Evolutionary conservation across 345 rosid species (phyloP).

Genomic region (Clausena lansium): DNA sequence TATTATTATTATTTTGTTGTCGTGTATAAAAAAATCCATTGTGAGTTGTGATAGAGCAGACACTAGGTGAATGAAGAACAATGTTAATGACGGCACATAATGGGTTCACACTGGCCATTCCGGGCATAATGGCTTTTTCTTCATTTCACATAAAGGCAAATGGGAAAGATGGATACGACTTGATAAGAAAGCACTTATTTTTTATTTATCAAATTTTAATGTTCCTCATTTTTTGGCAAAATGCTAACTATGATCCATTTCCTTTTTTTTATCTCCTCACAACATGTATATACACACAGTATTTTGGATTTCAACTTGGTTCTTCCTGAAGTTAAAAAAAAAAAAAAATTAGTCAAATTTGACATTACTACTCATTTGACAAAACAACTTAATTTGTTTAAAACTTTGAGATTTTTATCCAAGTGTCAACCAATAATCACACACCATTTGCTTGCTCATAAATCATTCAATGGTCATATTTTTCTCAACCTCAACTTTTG

Average conservation of each 20-base stretch:
- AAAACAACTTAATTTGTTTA: too few relatives aligned
- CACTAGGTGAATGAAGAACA: neutral
- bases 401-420: neutral
- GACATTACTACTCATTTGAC: neutral
- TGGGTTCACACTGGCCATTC: constrained; percentile 20
- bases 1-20: too few relatives aligned
- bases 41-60: neutral
- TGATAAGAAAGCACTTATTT: neutral
- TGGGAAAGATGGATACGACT: constrained; percentile 1
- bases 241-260: neutral
- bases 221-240: neutral
- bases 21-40: neutral
- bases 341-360: neutral
- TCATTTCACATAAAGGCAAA: neutral
- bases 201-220: neutral
- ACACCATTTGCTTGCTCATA: neutral
- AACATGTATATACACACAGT: too few relatives aligned
- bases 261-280: neutral
- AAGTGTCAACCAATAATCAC: neutral
- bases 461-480: neutral
- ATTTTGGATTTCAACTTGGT: too few relatives aligned
- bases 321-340: too few relatives aligned
- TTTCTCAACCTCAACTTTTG: neutral
- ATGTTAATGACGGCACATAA: constrained; percentile 7
- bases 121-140: constrained; percentile 16